These are phyloP conservation scores for Cryptosporidium xiaoi DNA, from an alignment of 169 alveolate genomes.

Conservation along the genomic window DNA sequence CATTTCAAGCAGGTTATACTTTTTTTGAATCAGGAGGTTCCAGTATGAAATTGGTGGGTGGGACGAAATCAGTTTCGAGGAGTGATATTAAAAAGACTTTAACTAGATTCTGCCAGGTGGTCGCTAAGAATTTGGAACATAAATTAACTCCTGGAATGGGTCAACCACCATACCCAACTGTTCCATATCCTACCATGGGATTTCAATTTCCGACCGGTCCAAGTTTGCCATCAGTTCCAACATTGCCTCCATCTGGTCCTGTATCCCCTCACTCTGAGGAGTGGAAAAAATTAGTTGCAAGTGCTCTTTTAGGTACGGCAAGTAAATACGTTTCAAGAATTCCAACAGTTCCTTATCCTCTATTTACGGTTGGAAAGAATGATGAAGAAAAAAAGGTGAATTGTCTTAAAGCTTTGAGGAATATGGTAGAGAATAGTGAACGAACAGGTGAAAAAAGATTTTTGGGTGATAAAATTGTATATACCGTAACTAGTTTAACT, in stretches of 20 bases:
- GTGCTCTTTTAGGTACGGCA: not conserved
- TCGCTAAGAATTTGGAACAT: not conserved
- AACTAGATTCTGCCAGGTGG: slow-evolving; percentile 19
- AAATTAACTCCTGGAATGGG: not conserved
- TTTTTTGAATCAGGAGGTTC: not conserved
- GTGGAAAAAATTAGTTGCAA: not conserved
- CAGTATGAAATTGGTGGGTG: slow-evolving; percentile 3
- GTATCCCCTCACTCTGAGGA: not conserved
- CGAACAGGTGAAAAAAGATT: not conserved
- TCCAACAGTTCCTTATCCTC: slow-evolving; percentile 35
- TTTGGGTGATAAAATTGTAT: not conserved
- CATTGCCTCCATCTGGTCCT: not conserved
- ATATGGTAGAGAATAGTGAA: slow-evolving; percentile 1
- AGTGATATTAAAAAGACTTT: not conserved
- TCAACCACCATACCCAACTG: not conserved
- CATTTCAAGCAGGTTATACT: not conserved
- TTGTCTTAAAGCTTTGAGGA: slow-evolving; percentile 21
- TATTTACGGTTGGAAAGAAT: slow-evolving; percentile 20
- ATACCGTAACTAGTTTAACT: not conserved
- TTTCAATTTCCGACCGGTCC: not conserved
- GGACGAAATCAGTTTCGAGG: not conserved
- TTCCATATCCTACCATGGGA: not conserved
- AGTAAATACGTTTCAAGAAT: slow-evolving; percentile 4
- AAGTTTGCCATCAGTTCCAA: not conserved
- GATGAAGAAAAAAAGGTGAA: slow-evolving; percentile 6